Percentiles rank a stretch among this genome's conserved stretches.
These are phyloP conservation scores for Westerdykella ornata DNA, from an alignment of 2,329 filamentous ascomycete species.

Conservation along the genomic window DNA sequence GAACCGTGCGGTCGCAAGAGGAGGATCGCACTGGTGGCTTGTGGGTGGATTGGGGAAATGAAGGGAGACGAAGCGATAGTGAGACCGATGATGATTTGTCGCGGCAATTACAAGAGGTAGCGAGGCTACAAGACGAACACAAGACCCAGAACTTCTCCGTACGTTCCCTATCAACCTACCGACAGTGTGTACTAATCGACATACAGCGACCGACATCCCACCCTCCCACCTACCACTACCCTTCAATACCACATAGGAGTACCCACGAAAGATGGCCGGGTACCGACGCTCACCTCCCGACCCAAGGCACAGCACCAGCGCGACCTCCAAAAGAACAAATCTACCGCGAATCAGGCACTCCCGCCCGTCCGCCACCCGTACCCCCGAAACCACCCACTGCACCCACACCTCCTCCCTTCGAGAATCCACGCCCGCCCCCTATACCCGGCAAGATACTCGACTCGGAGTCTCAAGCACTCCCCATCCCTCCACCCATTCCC, in stretches of 20 bases:
- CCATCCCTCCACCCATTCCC: conserved; percentile 17
- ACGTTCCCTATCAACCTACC: conserved; percentile 4
- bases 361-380: conserved; percentile 20
- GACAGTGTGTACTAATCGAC: conserved; percentile 8
- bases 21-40: conserved; percentile 48
- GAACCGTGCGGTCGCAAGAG: conserved; percentile 53
- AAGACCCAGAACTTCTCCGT: conserved; percentile 21
- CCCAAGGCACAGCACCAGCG: conserved; percentile 30
- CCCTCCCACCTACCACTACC: conserved; percentile 39
- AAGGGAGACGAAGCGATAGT: conserved; percentile 16
- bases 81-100: conserved; percentile 47
- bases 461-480: background rate
- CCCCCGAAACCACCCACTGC: conserved; percentile 26
- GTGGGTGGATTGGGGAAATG: conserved; percentile 50
- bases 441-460: conserved; percentile 26
- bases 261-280: conserved; percentile 30
- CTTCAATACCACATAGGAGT: conserved; percentile 39
- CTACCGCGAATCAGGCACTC: conserved; percentile 18
- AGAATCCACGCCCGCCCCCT: conserved; percentile 18
- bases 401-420: conserved; percentile 5
- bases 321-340: conserved; percentile 32
- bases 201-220: conserved; percentile 23
- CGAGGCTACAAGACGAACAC: conserved; percentile 30
- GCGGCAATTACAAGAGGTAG: conserved; percentile 47
- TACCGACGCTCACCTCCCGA: conserved; percentile 8